phyloP scores from a whole-genome alignment of 345 rosid species.

The Gossypium stocksii region DNA sequence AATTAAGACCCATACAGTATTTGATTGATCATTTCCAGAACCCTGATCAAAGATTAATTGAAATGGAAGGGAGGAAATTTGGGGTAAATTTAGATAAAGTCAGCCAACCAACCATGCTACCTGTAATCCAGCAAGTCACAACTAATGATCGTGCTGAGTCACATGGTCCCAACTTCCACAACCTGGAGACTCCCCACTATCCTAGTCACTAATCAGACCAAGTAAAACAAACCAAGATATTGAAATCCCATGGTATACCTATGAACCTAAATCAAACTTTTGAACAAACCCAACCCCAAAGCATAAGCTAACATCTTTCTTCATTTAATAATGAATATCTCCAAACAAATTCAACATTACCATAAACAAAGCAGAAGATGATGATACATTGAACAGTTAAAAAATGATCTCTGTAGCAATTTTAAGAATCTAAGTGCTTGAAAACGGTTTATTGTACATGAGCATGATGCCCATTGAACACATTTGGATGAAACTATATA shows the following conservation, averaged over 20 bases:
- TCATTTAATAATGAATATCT: background rate
- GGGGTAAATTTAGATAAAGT: background rate
- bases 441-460: conserved; percentile 35
- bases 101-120: background rate
- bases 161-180: background rate
- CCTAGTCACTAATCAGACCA: background rate
- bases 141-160: background rate
- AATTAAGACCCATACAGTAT: too few species aligned
- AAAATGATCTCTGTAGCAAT: conserved; percentile 10
- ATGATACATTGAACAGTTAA: background rate
- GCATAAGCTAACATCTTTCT: too few species aligned
- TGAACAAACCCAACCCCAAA: too few species aligned
- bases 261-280: background rate
- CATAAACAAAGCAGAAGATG: background rate
- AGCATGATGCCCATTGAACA: conserved; percentile 19
- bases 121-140: background rate
- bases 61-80: background rate
- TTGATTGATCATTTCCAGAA: too few species aligned
- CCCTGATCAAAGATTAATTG: background rate
- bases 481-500: conserved; percentile 23
- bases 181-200: background rate
- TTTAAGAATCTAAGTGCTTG: conserved; percentile 12
- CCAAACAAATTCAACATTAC: background rate
- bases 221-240: background rate
- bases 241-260: background rate